Evolutionary conservation across 2,329 filamentous ascomycete genomes (phyloP).

Genomic region (Penicillium hesseltinei): DNA sequence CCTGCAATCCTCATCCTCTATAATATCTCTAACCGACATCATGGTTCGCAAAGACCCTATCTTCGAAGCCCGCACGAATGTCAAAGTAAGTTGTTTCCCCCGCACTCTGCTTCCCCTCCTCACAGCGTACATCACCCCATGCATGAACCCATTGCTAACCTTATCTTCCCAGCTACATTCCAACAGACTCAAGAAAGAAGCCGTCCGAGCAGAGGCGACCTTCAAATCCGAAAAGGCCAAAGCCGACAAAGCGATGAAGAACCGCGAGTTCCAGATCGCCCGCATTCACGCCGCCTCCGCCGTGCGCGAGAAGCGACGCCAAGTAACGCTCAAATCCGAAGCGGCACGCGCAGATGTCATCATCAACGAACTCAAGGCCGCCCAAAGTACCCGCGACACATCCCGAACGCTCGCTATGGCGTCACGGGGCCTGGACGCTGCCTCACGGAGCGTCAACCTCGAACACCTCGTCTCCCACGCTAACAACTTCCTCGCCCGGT

Average conservation of each 20-base stretch:
- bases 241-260: constrained; percentile 49
- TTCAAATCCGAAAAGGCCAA: constrained; percentile 50
- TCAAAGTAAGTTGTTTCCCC: constrained; percentile 32
- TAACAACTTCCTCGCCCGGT: constrained; percentile 43
- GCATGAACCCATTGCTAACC: background rate
- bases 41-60: constrained; percentile 45
- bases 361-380: constrained; percentile 50
- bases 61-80: constrained; percentile 45
- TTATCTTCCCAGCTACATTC: constrained; percentile 41
- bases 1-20: background rate
- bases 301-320: constrained; percentile 48
- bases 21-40: constrained; percentile 14
- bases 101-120: background rate
- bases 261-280: constrained; percentile 50
- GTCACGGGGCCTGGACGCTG: constrained; percentile 45
- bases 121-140: background rate
- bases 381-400: constrained; percentile 48
- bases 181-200: constrained; percentile 50
- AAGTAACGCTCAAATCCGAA: constrained; percentile 46
- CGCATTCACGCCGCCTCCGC: constrained; percentile 49
- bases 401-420: constrained; percentile 47
- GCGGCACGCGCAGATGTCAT: constrained; percentile 50
- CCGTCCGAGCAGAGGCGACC: constrained; percentile 46
- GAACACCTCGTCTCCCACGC: constrained; percentile 44
- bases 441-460: constrained; percentile 47